These are phyloP conservation scores for Hymenochaete sp. DNA, from an alignment of 1,284 basidiomycete species.

Conservation along the genomic window DNA sequence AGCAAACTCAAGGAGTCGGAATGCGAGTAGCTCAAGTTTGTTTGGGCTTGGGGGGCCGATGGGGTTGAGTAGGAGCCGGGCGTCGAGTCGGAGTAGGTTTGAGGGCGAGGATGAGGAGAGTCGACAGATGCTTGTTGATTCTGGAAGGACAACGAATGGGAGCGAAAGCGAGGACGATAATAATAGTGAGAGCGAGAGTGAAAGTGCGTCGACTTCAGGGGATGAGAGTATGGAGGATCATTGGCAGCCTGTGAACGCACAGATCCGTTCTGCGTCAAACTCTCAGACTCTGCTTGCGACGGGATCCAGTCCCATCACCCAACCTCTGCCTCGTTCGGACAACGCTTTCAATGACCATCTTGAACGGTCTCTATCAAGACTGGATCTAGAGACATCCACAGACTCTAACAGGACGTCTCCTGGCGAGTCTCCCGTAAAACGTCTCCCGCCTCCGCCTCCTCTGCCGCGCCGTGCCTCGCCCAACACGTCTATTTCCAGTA, in stretches of 20 bases:
- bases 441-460: conserved; percentile 18
- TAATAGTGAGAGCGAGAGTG: conserved; percentile 10
- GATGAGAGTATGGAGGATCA: background rate
- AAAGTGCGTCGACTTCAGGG: too few species aligned
- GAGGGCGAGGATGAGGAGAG: conserved; percentile 15
- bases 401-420: background rate
- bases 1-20: conserved; percentile 17
- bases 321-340: background rate
- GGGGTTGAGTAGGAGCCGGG: background rate
- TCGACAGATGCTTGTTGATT: conserved; percentile 9
- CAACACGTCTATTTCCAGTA: background rate
- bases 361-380: background rate
- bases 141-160: conserved; percentile 10
- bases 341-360: conserved; percentile 1
- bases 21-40: conserved; percentile 18
- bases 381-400: background rate
- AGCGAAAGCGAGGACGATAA: conserved; percentile 10
- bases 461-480: conserved; percentile 15
- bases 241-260: background rate
- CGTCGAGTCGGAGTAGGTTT: too few species aligned
- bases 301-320: background rate
- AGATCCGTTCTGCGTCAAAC: background rate
- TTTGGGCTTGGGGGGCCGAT: conserved; percentile 4
- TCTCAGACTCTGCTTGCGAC: background rate
- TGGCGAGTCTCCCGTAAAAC: conserved; percentile 8